These are phyloP conservation scores for Komagataella ulmi DNA, from an alignment of 805 yeast species.

Conservation along the genomic window DNA sequence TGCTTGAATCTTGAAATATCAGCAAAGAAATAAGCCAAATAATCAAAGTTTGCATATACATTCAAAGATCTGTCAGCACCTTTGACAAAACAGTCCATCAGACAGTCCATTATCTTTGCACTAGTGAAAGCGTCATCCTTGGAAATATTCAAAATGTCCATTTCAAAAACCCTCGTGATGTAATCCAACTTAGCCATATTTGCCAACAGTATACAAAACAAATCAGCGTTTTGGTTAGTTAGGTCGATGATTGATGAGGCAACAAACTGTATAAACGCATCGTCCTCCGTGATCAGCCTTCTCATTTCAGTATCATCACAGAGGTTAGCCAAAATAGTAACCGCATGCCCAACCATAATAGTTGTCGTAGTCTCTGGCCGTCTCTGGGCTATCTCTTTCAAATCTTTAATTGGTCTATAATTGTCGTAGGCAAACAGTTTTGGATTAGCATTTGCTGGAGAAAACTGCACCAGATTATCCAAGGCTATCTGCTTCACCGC, in stretches of 20 bases:
- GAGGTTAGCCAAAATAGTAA: slow-evolving; percentile 72
- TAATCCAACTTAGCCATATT: slow-evolving; percentile 73
- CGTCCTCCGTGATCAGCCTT: slow-evolving; percentile 51
- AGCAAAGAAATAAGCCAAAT: slow-evolving; percentile 77
- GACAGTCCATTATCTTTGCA: slow-evolving; percentile 51
- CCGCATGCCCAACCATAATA: slow-evolving; percentile 42
- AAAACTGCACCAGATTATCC: slow-evolving; percentile 70
- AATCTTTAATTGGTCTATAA: slow-evolving; percentile 57
- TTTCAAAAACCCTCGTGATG: slow-evolving; percentile 37
- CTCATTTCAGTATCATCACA: slow-evolving; percentile 62
- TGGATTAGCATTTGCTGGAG: slow-evolving; percentile 56
- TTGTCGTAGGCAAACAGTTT: slow-evolving; percentile 58
- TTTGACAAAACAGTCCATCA: slow-evolving; percentile 82
- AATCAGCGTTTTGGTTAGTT: slow-evolving; percentile 58
- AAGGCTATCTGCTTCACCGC: slow-evolving; percentile 75
- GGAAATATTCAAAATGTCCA: slow-evolving; percentile 18
- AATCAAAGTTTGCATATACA: slow-evolving; percentile 65
- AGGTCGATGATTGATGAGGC: slow-evolving; percentile 36
- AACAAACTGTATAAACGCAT: slow-evolving; percentile 34
- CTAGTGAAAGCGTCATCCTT: slow-evolving; percentile 42
- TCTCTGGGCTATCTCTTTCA: slow-evolving; percentile 46
- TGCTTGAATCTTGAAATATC: slow-evolving; percentile 66
- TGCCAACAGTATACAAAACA: slow-evolving; percentile 72
- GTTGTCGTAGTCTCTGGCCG: slow-evolving; percentile 25
- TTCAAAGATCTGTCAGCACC: slow-evolving; percentile 66